A percentile compares a stretch with the other conserved stretches of the same genome.
These are phyloP conservation scores for Paxillus involutus DNA, from an alignment of 768 basidiomycete species.

Conservation along the genomic window DNA sequence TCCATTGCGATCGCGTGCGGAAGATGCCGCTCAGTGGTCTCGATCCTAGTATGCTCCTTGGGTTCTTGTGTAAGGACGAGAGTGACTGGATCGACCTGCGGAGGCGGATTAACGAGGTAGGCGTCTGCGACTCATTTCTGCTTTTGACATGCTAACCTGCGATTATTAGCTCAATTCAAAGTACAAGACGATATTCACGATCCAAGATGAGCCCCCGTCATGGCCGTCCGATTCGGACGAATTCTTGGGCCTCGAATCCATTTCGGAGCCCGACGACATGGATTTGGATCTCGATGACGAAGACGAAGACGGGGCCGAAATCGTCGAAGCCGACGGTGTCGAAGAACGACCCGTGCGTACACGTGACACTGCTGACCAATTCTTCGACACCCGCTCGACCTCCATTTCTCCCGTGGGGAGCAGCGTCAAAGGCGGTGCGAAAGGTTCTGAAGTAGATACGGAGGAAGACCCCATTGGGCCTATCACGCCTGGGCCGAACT, in stretches of 20 bases:
- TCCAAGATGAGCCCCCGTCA: constrained; percentile 84
- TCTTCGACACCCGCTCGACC: constrained; percentile 53
- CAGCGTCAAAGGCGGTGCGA: constrained; percentile 35
- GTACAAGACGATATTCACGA: constrained; percentile 75
- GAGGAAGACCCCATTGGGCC: constrained; percentile 74
- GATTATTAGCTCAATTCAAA: constrained; percentile 35
- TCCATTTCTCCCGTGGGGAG: constrained; percentile 43
- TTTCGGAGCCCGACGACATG: constrained; percentile 76
- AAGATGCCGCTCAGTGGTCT: constrained; percentile 91
- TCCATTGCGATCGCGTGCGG: constrained; percentile 94
- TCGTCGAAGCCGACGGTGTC: constrained; percentile 23
- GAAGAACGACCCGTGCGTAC: constrained; percentile 27
- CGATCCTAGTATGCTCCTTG: constrained; percentile 97
- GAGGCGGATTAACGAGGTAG: constrained; percentile 67
- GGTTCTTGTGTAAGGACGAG: constrained; percentile 84
- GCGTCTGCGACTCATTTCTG: constrained; percentile 23
- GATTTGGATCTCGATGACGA: constrained; percentile 52
- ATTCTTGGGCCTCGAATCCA: constrained; percentile 72
- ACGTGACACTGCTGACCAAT: constrained; percentile 44
- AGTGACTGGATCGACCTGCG: constrained; percentile 85
- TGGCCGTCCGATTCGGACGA: constrained; percentile 81
- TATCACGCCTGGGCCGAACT: constrained; percentile 62
- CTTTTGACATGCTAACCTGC: constrained; percentile 2
- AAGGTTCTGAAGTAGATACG: constrained; percentile 60
- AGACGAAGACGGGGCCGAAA: constrained; percentile 35